Evolutionary conservation across 345 rosid species (phyloP).

Genomic region (Acer saccharum): DNA sequence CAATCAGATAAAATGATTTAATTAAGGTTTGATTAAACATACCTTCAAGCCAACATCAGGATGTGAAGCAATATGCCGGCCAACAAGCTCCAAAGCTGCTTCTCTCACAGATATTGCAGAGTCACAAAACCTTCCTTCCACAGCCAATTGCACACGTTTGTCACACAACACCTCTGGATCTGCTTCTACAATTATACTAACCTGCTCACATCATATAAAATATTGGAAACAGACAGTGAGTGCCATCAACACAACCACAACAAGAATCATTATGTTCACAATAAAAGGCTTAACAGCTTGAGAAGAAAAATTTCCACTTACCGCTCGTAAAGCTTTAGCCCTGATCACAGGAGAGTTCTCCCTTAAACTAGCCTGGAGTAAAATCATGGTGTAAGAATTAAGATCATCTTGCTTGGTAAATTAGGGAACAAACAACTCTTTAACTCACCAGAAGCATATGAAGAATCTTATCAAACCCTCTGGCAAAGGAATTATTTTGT

Average conservation of each 20-base stretch:
- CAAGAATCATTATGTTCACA: slow-evolving; percentile 9
- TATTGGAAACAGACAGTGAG: not conserved
- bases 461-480: slow-evolving; percentile 98
- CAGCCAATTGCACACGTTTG: slow-evolving; percentile 92
- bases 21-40: slow-evolving; percentile 20
- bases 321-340: slow-evolving; percentile 96
- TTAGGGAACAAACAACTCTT: slow-evolving; percentile 23
- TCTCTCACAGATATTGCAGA: slow-evolving; percentile 98
- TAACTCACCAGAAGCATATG: slow-evolving; percentile 92
- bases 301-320: slow-evolving; percentile 41
- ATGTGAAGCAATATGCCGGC: slow-evolving; percentile 96
- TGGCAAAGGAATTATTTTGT: slow-evolving; percentile 86
- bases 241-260: slow-evolving; percentile 13
- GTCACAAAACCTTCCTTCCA: slow-evolving; percentile 99
- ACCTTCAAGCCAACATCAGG: slow-evolving; percentile 98
- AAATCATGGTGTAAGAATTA: slow-evolving; percentile 29
- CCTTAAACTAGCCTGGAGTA: slow-evolving; percentile 87
- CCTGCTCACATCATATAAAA: slow-evolving; percentile 59
- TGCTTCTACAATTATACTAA: slow-evolving; percentile 93
- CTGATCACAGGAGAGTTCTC: slow-evolving; percentile 95
- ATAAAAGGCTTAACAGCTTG: slow-evolving; percentile 7
- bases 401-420: slow-evolving; percentile 9
- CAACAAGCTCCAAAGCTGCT: slow-evolving; percentile 98
- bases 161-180: slow-evolving; percentile 97
- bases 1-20: slow-evolving; percentile 16